phyloP scores from a whole-genome alignment of 257 asterid genomes.

The Rubia yunnanensis region DNA sequence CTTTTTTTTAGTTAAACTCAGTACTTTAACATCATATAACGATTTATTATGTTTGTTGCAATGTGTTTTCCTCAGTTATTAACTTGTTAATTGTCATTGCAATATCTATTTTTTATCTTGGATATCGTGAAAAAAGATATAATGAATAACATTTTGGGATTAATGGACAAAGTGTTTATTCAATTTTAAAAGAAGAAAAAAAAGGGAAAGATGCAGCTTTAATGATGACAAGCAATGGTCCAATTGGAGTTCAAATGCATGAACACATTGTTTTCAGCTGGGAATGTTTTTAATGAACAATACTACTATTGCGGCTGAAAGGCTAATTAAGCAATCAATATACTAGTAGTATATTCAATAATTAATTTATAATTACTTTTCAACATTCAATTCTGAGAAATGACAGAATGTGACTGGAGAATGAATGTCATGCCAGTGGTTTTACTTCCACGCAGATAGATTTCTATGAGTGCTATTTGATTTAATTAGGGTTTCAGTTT shows the following conservation, averaged over 20 bases:
- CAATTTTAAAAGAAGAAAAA: neutral
- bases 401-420: constrained; percentile 37
- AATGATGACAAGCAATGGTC: constrained; percentile 14
- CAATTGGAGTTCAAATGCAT: constrained; percentile 1
- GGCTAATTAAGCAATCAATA: neutral
- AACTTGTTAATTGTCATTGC: too few relatives aligned
- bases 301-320: neutral
- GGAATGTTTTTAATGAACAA: constrained; percentile 11
- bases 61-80: too few relatives aligned
- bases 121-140: too few relatives aligned
- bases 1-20: too few relatives aligned
- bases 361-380: neutral
- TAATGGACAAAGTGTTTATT: neutral
- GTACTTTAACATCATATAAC: too few relatives aligned
- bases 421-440: constrained; percentile 42
- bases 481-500: constrained; percentile 22
- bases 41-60: too few relatives aligned
- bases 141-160: too few relatives aligned
- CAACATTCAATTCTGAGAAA: constrained; percentile 23
- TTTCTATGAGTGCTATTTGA: constrained; percentile 12
- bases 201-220: neutral
- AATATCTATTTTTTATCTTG: too few relatives aligned
- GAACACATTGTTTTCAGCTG: constrained; percentile 2
- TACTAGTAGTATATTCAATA: too few relatives aligned
- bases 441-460: constrained; percentile 8